A percentile compares a stretch with the other conserved stretches of the same genome.
Conservation (phyloP, 305 asterid species). For the Fraxinus latifolia region DNA sequence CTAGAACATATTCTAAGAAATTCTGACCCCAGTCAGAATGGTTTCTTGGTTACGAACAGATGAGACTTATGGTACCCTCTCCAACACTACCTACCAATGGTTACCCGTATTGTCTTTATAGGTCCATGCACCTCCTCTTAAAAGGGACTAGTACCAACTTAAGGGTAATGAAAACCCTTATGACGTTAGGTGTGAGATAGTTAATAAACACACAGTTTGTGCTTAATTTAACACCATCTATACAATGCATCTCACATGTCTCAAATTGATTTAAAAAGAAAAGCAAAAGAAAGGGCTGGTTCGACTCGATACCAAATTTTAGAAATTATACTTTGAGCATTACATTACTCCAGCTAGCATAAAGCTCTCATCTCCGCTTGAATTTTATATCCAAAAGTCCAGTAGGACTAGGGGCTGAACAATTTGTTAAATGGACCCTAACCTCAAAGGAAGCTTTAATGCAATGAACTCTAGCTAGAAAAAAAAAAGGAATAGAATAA, state of each 20-base stretch:
- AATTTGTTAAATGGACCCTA: neutral
- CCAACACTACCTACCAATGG: neutral
- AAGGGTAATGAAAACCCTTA: neutral
- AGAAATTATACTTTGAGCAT: neutral
- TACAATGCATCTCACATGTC: neutral
- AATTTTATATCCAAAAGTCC: neutral
- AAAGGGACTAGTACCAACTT: neutral
- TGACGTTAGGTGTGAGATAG: neutral
- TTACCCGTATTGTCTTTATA: neutral
- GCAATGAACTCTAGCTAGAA: neutral
- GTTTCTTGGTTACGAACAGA: neutral
- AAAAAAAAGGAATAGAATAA: neutral
- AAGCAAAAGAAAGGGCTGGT: neutral
- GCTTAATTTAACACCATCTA: neutral
- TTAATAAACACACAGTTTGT: neutral
- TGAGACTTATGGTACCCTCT: neutral
- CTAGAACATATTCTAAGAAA: neutral
- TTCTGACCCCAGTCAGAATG: neutral
- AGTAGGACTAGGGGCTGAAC: neutral
- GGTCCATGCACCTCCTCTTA: neutral
- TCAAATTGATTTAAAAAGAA: neutral
- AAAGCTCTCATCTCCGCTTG: neutral
- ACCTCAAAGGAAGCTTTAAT: neutral
- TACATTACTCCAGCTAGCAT: neutral
- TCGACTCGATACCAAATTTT: neutral